Base-by-base conservation (phyloP, 768 basidiomycete genomes). In the Xerocomus spinulosus region DNA sequence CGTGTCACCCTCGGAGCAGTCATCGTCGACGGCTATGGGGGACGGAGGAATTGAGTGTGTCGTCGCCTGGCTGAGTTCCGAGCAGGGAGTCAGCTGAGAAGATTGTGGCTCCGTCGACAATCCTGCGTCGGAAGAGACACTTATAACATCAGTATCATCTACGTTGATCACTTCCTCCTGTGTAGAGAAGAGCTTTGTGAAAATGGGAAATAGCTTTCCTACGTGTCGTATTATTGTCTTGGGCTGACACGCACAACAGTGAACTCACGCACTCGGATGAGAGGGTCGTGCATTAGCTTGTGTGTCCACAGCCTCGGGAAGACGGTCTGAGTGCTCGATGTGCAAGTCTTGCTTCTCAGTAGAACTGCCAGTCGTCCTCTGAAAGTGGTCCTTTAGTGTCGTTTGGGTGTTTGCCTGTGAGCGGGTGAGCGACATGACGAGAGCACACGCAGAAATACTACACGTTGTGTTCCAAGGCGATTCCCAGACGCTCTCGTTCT, bases 181-280 rank as follows among this genome's bases (percentile, higher is more conserved):
- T 39, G 37, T 34, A 9, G 55, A 26, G 29, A 45, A 24, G 10
- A 20, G 34, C 38, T 42, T 58, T 9, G 55, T 51, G 39, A 64
- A 66, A 26, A 66, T 64, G 14, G 64, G 59, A 36, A 48, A 68
- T 23, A 67, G 48, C 14, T 32, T 58, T 13, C 33, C 64, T 67
- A 37, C 23, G 36, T n/a, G 25, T 35, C n/a, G n/a, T 30, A 29
- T 44, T 40, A 23, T 37, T 30, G 34, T 42, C 37, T 42, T 25
- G 20, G 38, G 29, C 33, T 15, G 20, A 3, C 30, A 32, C 17
- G 17, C 9, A 30, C 5, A 5, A 15, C 33, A 32, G 6, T 17
- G 25, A 48, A 47, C 44, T 48, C 41, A 60, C 62, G 51, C 50
- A 63, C 62, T 53, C 40, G 55, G 53, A 33, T 55, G 59, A 28